phyloP scores from a whole-genome alignment of 2,329 filamentous ascomycete genomes.

The Cyphellophora europaea region DNA sequence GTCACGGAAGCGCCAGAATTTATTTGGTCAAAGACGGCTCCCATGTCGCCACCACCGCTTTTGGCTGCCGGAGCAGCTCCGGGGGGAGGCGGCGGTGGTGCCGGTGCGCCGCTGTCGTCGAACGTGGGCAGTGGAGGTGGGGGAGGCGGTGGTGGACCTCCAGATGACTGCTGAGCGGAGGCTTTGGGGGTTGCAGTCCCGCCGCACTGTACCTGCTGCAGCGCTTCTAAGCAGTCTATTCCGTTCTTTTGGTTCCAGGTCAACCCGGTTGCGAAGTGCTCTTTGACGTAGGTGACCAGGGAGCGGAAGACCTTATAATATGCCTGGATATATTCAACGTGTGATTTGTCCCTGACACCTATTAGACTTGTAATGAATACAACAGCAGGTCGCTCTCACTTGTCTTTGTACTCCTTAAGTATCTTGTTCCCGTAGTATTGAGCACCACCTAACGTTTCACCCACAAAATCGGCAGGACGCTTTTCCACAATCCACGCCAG shows the following conservation, averaged over 20 bases:
- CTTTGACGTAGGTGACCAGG: slow-evolving; percentile 73
- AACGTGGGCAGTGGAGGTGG: slow-evolving; percentile 37
- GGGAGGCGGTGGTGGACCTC: slow-evolving; percentile 39
- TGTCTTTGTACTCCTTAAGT: slow-evolving; percentile 80
- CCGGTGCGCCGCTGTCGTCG: slow-evolving; percentile 43
- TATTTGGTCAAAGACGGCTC: slow-evolving; percentile 82
- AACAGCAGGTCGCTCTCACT: slow-evolving; percentile 35
- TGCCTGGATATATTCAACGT: slow-evolving; percentile 83
- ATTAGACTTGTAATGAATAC: slow-evolving; percentile 14
- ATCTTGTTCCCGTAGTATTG: slow-evolving; percentile 95
- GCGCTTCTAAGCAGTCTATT: slow-evolving; percentile 60
- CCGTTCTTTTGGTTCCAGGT: slow-evolving; percentile 76
- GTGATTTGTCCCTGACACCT: slow-evolving; percentile 56
- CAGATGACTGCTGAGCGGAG: slow-evolving; percentile 25
- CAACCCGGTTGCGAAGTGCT: slow-evolving; percentile 69
- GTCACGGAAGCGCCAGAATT: slow-evolving; percentile 88
- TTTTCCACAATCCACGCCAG: slow-evolving; percentile 83
- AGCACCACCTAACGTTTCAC: slow-evolving; percentile 70
- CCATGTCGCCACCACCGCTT: slow-evolving; percentile 53
- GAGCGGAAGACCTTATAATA: slow-evolving; percentile 87
- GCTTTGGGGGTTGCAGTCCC: slow-evolving; percentile 22
- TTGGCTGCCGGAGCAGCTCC: slow-evolving; percentile 35
- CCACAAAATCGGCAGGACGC: slow-evolving; percentile 77
- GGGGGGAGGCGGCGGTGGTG: slow-evolving; percentile 56
- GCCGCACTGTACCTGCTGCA: slow-evolving; percentile 47